These are phyloP conservation scores for Vitis cinerea DNA, from an alignment of 164 flowering plant genomes.

Conservation along the genomic window DNA sequence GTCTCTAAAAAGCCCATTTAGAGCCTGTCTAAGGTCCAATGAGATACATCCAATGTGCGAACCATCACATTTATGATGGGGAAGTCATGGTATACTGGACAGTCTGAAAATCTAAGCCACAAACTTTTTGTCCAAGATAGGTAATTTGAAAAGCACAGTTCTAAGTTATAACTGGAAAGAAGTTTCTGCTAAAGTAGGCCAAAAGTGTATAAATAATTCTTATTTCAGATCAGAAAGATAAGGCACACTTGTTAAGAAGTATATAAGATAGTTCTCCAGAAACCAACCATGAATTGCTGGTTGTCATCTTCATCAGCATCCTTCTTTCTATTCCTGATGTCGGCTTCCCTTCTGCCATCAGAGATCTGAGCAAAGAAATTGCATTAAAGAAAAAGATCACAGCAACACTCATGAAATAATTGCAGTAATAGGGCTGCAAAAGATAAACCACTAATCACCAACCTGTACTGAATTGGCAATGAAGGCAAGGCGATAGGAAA, in stretches of 20 bases:
- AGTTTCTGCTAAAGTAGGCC: background rate
- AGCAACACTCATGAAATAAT: background rate
- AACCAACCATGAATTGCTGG: conserved; percentile 68
- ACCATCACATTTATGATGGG: too few relatives aligned
- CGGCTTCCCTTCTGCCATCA: conserved; percentile 76
- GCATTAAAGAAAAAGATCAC: background rate
- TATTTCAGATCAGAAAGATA: background rate
- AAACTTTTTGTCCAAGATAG: too few relatives aligned
- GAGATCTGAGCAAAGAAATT: conserved; percentile 43
- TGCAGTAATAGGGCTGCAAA: background rate
- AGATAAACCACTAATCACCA: conserved; percentile 7
- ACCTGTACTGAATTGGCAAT: conserved; percentile 99
- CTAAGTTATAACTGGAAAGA: background rate
- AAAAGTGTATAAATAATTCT: background rate
- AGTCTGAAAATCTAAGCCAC: too few relatives aligned
- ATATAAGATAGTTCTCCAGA: background rate
- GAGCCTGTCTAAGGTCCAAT: too few relatives aligned
- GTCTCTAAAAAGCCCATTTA: too few relatives aligned
- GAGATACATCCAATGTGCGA: too few relatives aligned
- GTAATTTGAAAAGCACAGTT: too few relatives aligned
- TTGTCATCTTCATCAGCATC: conserved; percentile 71
- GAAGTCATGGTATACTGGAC: too few relatives aligned
- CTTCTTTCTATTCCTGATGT: conserved; percentile 69
- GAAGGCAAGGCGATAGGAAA: conserved; percentile 89
- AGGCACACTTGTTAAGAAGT: background rate